Evolutionary conservation across 306 rosid genomes (phyloP).

Genomic region (Carpinus viminea): DNA sequence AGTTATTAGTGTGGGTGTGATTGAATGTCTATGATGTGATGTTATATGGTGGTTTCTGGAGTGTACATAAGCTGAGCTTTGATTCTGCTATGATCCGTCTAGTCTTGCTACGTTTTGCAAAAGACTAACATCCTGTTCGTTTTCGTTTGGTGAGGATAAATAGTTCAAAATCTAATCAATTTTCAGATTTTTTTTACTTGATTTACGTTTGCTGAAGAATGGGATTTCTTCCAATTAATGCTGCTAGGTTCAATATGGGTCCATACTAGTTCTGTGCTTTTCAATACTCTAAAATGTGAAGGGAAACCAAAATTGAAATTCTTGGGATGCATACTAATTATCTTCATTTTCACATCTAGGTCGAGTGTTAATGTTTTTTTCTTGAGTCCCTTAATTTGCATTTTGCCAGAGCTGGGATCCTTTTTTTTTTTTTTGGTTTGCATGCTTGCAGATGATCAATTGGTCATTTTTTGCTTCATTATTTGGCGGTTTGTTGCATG

Average conservation of each 20-base stretch:
- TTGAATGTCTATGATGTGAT: conserved; percentile 19
- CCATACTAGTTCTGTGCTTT: neutral
- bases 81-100: conserved; percentile 33
- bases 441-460: neutral
- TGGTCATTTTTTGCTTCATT: neutral
- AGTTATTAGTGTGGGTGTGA: neutral
- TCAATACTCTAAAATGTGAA: neutral
- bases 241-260: neutral
- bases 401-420: neutral
- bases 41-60: conserved; percentile 18
- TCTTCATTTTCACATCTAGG: neutral
- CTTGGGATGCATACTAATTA: neutral
- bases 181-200: neutral
- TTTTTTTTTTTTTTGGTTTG: neutral
- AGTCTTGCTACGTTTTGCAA: conserved; percentile 81
- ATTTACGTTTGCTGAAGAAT: neutral
- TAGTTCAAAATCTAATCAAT: neutral
- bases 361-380: too few species aligned
- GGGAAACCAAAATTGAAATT: neutral
- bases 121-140: conserved; percentile 71
- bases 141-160: conserved; percentile 64
- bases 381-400: neutral
- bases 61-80: conserved; percentile 1
- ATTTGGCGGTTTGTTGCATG: neutral
- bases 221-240: neutral